Evolutionary conservation across 2,329 filamentous ascomycete genomes (phyloP).

Genomic region (Calonectria multiphialidica): DNA sequence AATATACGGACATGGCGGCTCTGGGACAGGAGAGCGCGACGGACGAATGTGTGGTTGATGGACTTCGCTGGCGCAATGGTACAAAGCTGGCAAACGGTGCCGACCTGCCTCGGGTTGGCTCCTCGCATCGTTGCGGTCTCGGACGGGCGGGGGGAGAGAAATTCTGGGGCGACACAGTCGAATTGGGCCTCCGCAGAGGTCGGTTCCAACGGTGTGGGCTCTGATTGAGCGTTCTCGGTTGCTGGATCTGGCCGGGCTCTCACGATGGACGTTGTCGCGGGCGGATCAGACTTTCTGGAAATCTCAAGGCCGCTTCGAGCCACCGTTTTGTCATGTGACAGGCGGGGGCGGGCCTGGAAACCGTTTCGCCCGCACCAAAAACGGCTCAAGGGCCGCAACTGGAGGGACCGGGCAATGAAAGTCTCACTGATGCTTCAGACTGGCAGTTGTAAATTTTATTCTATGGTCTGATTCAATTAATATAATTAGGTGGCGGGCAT

Average conservation of each 20-base stretch:
- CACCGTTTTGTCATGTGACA: conserved; percentile 26
- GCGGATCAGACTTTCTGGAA: conserved; percentile 9
- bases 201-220: background rate
- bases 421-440: background rate
- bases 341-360: background rate
- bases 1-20: conserved; percentile 26
- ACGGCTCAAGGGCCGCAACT: background rate
- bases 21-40: conserved; percentile 37
- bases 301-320: background rate
- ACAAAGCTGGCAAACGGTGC: conserved; percentile 60
- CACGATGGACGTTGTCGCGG: background rate
- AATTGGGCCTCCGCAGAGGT: conserved; percentile 13
- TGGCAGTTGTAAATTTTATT: too few relatives aligned
- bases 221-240: conserved; percentile 13
- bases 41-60: conserved; percentile 38
- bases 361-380: background rate
- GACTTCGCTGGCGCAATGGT: conserved; percentile 48
- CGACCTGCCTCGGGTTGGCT: conserved; percentile 46
- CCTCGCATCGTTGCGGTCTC: conserved; percentile 52
- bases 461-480: too few relatives aligned
- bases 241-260: background rate
- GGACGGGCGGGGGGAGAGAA: background rate
- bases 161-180: background rate
- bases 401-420: background rate
- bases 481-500: background rate